Evolutionary conservation across 1,284 basidiomycete species (phyloP).

Genomic region (Wolfiporia cocos): DNA sequence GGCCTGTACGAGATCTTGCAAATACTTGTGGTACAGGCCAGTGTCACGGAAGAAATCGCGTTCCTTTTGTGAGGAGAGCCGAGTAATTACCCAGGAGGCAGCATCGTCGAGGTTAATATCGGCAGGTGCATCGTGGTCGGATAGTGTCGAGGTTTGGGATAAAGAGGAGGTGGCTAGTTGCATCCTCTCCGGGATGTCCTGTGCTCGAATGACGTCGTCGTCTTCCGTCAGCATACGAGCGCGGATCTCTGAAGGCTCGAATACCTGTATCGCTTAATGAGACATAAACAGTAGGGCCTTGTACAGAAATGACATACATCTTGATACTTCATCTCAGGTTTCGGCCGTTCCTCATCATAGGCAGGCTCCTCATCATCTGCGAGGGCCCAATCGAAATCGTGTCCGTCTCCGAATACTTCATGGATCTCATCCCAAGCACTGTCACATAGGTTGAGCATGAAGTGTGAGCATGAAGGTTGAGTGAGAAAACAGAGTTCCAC

Average conservation of each 20-base stretch:
- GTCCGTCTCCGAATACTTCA: conserved; percentile 95
- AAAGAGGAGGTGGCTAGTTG: conserved; percentile 89
- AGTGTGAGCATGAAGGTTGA: too few relatives aligned
- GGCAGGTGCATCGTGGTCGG: conserved; percentile 59
- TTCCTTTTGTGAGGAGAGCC: conserved; percentile 76
- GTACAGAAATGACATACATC: conserved; percentile 56
- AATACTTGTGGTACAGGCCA: conserved; percentile 53
- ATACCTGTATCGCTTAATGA: conserved; percentile 58
- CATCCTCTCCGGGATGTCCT: conserved; percentile 95
- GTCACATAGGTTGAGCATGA: too few relatives aligned
- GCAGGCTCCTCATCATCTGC: conserved; percentile 68
- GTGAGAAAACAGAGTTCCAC: too few relatives aligned
- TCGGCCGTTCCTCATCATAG: conserved; percentile 53
- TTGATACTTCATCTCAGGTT: conserved; percentile 79
- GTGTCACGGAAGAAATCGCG: conserved; percentile 67
- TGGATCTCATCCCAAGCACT: conserved; percentile 97
- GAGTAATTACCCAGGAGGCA: conserved; percentile 84
- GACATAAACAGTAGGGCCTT: conserved; percentile 1
- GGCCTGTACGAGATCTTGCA: conserved; percentile 70
- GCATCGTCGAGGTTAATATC: conserved; percentile 77
- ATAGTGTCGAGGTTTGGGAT: conserved; percentile 61
- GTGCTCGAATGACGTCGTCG: conserved; percentile 87
- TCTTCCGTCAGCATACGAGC: conserved; percentile 90
- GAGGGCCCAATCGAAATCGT: conserved; percentile 95
- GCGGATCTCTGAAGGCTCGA: conserved; percentile 96